Conservation (phyloP, 305 asterid species). For the Solanum hybrid region DNA sequence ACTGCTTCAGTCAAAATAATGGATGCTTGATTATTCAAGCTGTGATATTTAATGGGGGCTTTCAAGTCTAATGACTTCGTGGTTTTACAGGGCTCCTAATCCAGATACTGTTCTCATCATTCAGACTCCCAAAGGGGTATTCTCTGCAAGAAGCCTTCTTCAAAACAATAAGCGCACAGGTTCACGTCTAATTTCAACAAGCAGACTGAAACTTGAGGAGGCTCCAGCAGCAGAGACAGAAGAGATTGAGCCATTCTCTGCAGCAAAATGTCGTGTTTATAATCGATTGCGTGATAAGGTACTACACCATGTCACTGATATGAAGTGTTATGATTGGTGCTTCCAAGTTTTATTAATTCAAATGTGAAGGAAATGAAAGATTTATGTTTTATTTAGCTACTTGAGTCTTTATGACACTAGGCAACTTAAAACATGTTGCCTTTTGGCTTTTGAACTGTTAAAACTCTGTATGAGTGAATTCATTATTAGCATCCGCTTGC, state of each 20-base stretch:
- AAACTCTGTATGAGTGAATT: neutral
- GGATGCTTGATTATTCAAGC: neutral
- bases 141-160: constrained; percentile 70
- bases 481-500: neutral
- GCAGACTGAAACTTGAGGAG: constrained; percentile 54
- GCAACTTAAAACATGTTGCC: neutral
- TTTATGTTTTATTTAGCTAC: neutral
- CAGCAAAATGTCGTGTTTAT: constrained; percentile 66
- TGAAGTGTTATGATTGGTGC: neutral
- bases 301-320: constrained; percentile 3
- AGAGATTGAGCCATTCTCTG: constrained; percentile 69
- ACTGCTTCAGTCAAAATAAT: neutral
- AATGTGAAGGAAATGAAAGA: neutral
- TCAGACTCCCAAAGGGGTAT: constrained; percentile 80
- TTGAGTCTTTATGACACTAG: neutral
- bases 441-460: neutral
- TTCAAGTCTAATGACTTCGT: neutral
- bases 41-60: neutral
- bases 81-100: constrained; percentile 69
- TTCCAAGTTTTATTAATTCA: neutral
- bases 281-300: constrained; percentile 58
- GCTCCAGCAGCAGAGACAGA: constrained; percentile 42
- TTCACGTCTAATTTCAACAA: constrained; percentile 60
- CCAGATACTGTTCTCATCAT: constrained; percentile 89
- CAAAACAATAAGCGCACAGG: constrained; percentile 66